Base-by-base conservation (phyloP, 257 asterid species). In the Leonotis leonurus region DNA sequence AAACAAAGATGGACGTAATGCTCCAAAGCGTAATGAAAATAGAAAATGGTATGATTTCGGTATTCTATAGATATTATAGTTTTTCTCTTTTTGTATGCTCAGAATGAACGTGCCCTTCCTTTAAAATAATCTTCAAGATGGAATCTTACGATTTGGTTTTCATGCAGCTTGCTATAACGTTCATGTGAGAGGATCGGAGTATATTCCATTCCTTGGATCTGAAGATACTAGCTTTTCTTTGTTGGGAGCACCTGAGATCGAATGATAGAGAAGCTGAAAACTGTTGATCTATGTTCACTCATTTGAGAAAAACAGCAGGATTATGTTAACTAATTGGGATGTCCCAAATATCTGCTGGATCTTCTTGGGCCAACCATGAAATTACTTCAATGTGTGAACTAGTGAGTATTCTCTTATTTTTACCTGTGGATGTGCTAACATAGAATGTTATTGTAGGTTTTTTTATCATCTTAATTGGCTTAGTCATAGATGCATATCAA, bases 111-210 rank as follows among this genome's bases (percentile, higher is more conserved):
- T 26, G 3, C 20, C 39, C 13, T 30, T 26, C 21, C 4, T 62
- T 60, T 18, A 26, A 8, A 33, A 2, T 21, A 36, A 44, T 59
- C 56, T 60, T 52, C 57, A 40, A 22, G 33, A 58, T 56, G 52
- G 33, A 51, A 43, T 53, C 68, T 79, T 35, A 37, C 48, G 16
- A 32, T 14, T 69, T 68, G 60, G 30, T 46, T 54, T 24, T 75
- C 72, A 8, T 80, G 81, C 96, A 91, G 99, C 99, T 68, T 89
- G 97, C 88, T 89, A 70, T 54, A 75, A 91, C 33, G 99, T 92
- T 64, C 97, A 89, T 72, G 96, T 92, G 13, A 82, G 99, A 77
- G 97, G 97, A 54, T 89, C 94, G 0, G 99, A 92, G 81, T 86
- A 89, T 59, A 81, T 85, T 56, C 97, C 95, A 0, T 80, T 76